These are phyloP conservation scores for Camelina hispida DNA, from an alignment of 345 rosid genomes.

Conservation along the genomic window DNA sequence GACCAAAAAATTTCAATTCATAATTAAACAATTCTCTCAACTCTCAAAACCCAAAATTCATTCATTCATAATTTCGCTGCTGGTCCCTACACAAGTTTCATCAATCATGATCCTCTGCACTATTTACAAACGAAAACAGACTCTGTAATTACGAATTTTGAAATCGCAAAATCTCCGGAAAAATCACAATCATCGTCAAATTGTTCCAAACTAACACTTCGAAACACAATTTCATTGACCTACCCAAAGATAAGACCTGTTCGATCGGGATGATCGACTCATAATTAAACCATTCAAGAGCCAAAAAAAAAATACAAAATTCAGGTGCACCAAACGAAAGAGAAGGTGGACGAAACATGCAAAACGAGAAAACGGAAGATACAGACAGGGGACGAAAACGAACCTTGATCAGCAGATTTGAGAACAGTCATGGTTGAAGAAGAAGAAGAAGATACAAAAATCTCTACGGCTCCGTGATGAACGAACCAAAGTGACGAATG, in stretches of 20 bases:
- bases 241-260: not conserved
- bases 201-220: not conserved
- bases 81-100: not conserved
- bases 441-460: constrained; percentile 8
- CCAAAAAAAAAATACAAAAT: not conserved
- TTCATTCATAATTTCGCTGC: not conserved
- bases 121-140: constrained; percentile 11
- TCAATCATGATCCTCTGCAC: not conserved
- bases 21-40: constrained; percentile 2
- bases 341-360: constrained; percentile 10
- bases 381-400: not conserved
- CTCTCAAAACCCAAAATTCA: not conserved
- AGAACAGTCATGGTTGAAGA: constrained; percentile 41
- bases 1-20: not conserved
- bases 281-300: not conserved
- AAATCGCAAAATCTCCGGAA: not conserved
- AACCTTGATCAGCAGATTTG: constrained; percentile 43
- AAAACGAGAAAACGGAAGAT: not conserved
- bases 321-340: constrained; percentile 14
- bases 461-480: constrained; percentile 12
- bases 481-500: not conserved
- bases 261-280: not conserved
- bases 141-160: constrained; percentile 10
- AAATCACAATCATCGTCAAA: not conserved
- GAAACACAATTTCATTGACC: not conserved